Conservation (phyloP, 2,329 filamentous ascomycete species). For the Aureobasidium uvarum region DNA sequence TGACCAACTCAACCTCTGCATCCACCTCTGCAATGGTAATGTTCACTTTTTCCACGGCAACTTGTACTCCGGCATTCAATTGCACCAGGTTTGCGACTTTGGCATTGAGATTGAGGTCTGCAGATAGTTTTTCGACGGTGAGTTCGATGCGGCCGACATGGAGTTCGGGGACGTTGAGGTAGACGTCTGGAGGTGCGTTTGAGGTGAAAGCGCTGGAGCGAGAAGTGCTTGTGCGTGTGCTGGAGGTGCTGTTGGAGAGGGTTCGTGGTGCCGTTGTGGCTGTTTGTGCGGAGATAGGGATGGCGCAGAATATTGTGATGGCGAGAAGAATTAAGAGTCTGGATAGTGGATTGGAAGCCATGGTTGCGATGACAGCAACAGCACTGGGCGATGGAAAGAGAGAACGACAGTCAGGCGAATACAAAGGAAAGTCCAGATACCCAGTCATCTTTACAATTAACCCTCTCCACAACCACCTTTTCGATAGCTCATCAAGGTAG, state of each 20-base stretch:
- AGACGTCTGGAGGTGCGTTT: constrained; percentile 51
- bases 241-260: constrained; percentile 15
- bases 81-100: constrained; percentile 58
- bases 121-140: constrained; percentile 58
- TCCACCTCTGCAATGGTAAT: constrained; percentile 62
- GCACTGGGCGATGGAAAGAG: background rate
- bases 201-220: constrained; percentile 29
- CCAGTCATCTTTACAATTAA: background rate
- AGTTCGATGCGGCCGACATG: constrained; percentile 60
- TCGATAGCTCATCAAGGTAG: background rate
- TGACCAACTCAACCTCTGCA: constrained; percentile 59
- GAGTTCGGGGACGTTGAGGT: constrained; percentile 58
- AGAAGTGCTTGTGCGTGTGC: background rate
- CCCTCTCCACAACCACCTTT: background rate
- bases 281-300: constrained; percentile 14
- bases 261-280: constrained; percentile 26
- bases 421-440: background rate
- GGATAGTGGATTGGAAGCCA: background rate
- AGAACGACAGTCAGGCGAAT: background rate
- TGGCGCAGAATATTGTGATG: background rate
- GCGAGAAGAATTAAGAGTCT: background rate
- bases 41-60: constrained; percentile 54
- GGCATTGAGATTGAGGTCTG: constrained; percentile 60
- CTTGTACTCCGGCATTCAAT: constrained; percentile 51
- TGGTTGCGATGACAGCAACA: background rate